Evolutionary conservation across 768 basidiomycete species (phyloP).

Genomic region (Lactifluus rugatus): DNA sequence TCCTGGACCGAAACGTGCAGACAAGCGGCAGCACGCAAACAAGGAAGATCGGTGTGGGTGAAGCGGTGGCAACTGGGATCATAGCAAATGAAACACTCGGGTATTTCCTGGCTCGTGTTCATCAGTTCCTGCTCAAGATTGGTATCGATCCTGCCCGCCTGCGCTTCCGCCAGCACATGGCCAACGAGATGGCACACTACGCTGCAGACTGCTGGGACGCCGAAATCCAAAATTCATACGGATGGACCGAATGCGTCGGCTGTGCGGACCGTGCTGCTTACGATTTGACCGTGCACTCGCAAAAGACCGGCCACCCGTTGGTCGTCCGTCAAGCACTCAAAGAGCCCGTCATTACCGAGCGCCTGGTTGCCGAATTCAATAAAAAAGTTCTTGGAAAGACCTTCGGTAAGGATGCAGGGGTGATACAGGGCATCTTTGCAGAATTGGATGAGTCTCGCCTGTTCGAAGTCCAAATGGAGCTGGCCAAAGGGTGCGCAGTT

Average conservation of each 20-base stretch:
- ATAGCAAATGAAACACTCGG: conserved; percentile 97
- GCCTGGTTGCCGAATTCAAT: conserved; percentile 69
- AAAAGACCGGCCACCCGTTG: conserved; percentile 73
- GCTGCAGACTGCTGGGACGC: conserved; percentile 99
- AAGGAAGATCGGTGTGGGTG: conserved; percentile 66
- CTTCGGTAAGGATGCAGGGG: conserved; percentile 73
- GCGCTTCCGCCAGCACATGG: conserved; percentile 97
- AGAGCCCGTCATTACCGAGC: conserved; percentile 76
- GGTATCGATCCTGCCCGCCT: conserved; percentile 78
- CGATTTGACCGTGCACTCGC: conserved; percentile 83
- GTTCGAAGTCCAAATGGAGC: conserved; percentile 53
- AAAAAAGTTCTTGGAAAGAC: conserved; percentile 85
- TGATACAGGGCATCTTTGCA: conserved; percentile 53
- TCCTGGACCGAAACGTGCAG: conserved; percentile 84
- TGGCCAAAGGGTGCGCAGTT: conserved; percentile 57
- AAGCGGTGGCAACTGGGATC: conserved; percentile 76
- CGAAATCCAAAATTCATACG: conserved; percentile 84
- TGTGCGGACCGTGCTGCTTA: conserved; percentile 98
- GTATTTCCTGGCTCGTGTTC: conserved; percentile 91
- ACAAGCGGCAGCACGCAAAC: conserved; percentile 57
- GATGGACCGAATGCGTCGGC: conserved; percentile 98
- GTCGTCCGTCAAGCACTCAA: conserved; percentile 81
- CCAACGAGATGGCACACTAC: conserved; percentile 99
- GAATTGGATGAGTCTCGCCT: conserved; percentile 60
- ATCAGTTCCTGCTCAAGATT: conserved; percentile 81